Evolutionary conservation across 2,329 filamentous ascomycete species (phyloP).

Genomic region (Epichloe elymi): DNA sequence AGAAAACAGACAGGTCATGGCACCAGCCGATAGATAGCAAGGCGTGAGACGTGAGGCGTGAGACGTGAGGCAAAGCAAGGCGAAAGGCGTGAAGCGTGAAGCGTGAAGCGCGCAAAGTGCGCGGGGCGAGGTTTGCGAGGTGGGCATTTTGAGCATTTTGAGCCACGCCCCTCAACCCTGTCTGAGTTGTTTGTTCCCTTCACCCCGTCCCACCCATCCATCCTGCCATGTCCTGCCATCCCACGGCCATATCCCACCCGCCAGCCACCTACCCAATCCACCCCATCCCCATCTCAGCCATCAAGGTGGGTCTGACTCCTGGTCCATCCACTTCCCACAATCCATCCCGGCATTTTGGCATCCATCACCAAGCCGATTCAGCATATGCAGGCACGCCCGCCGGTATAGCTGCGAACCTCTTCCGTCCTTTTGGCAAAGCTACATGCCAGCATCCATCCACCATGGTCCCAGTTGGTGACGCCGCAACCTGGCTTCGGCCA

Average conservation of each 20-base stretch:
- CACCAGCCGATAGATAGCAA: background rate
- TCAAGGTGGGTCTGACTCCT: background rate
- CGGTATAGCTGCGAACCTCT: background rate
- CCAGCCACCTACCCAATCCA: background rate
- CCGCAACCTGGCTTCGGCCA: background rate
- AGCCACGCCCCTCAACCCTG: background rate
- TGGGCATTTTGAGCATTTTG: background rate
- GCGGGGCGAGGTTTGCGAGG: background rate
- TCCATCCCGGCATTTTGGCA: slow-evolving; percentile 4
- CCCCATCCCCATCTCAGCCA: background rate
- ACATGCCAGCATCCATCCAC: background rate
- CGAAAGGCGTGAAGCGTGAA: background rate
- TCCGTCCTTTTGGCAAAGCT: slow-evolving; percentile 2
- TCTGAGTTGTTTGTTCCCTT: background rate
- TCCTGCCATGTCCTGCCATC: too few relatives aligned
- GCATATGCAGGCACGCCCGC: slow-evolving; percentile 2
- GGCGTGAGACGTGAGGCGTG: background rate
- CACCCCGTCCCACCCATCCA: background rate
- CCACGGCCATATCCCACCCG: background rate
- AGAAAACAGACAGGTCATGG: background rate
- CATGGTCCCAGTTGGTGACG: background rate
- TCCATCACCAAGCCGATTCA: background rate
- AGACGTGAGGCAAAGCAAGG: background rate
- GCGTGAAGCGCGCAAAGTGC: background rate
- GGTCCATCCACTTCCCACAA: background rate